Percentiles rank a stretch among this genome's conserved stretches.
phyloP scores from a whole-genome alignment of 805 yeast species.

The Clavispora carvajalis region DNA sequence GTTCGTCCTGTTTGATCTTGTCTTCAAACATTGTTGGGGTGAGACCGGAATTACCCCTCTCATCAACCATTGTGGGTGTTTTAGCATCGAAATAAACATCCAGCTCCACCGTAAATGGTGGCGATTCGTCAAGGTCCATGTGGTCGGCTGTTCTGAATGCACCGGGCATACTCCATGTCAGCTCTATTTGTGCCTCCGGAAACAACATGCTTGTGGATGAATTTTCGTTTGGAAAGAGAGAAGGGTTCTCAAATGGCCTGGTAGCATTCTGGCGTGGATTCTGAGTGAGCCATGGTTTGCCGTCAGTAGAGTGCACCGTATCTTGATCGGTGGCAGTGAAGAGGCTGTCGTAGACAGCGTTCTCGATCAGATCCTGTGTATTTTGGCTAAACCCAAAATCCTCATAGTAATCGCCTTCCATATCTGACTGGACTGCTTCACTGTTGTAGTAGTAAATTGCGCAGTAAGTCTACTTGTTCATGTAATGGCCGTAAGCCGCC shows the following conservation, averaged over 20 bases:
- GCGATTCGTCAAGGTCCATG: conserved; percentile 36
- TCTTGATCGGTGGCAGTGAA: background rate
- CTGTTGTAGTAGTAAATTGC: background rate
- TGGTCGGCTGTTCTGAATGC: conserved; percentile 7
- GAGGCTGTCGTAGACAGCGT: background rate
- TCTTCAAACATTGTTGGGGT: background rate
- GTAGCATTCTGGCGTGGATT: background rate
- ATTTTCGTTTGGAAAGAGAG: background rate
- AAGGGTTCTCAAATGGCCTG: background rate
- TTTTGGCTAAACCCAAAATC: background rate
- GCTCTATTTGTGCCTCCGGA: background rate
- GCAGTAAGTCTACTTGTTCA: background rate
- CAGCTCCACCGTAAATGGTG: conserved; percentile 34
- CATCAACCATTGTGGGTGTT: conserved; percentile 2
- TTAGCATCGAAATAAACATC: conserved; percentile 21
- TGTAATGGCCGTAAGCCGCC: background rate
- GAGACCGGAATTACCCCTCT: background rate
- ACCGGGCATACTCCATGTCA: conserved; percentile 13
- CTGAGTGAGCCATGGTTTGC: background rate
- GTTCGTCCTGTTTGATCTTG: background rate
- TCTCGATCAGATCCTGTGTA: background rate
- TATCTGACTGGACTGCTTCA: background rate
- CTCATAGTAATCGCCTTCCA: background rate
- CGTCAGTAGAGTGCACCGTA: background rate
- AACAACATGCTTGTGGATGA: background rate